A percentile compares a stretch with the other conserved stretches of the same genome.
Evolutionary conservation across 2,329 filamentous ascomycete species (phyloP).

Genomic region (Fusarium sambucinum): DNA sequence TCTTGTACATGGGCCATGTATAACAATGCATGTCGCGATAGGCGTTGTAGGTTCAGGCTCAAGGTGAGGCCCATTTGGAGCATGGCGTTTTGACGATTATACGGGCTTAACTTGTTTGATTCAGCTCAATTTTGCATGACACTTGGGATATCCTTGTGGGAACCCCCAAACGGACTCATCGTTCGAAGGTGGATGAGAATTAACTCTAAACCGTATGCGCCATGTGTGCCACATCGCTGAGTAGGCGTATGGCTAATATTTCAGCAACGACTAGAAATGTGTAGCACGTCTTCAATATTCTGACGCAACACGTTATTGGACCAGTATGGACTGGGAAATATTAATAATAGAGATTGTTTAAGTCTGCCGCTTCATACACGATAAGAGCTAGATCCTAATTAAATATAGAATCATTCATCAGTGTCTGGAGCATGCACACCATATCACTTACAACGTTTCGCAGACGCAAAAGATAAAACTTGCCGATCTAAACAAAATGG

Average conservation of each 20-base stretch:
- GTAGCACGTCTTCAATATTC: not conserved
- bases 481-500: not conserved
- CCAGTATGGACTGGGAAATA: not conserved
- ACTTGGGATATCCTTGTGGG: constrained; percentile 2
- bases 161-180: not conserved
- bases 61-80: constrained; percentile 49
- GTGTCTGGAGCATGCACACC: not conserved
- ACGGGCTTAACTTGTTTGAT: constrained; percentile 45
- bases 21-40: constrained; percentile 21
- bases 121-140: constrained; percentile 36
- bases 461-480: not conserved
- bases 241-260: not conserved
- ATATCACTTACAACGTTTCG: not conserved
- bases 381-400: not conserved
- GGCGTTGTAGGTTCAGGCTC: constrained; percentile 44
- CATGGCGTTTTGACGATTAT: constrained; percentile 43
- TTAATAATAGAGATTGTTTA: not conserved
- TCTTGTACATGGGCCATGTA: constrained; percentile 26
- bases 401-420: not conserved
- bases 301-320: not conserved
- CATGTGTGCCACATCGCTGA: not conserved
- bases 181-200: not conserved
- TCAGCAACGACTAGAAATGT: not conserved
- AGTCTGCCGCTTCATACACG: not conserved
- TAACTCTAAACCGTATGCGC: not conserved